Base-by-base conservation (phyloP, 2,329 filamentous ascomycete species). In the Teratosphaeria pseudoeucalypti region DNA sequence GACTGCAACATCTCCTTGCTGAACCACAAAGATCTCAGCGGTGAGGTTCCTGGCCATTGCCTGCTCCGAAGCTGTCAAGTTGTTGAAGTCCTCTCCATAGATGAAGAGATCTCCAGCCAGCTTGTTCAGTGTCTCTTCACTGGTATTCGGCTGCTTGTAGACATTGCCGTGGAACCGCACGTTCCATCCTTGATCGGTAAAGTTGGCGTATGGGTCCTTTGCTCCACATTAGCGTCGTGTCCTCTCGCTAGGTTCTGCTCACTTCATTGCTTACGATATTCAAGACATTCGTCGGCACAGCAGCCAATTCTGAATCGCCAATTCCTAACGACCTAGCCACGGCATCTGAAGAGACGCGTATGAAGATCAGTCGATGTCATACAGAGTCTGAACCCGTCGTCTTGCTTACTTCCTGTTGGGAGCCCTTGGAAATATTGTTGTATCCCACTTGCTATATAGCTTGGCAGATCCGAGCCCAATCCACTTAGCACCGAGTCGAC, bases 111-210 rank as follows among this genome's bases (percentile, higher is more conserved):
- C 72, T 64, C 90, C 85, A 60, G 87, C 86, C 3, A 91, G 77
- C 43, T 85, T 78, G 65, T 92, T 81, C 54, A 92, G 76, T 65
- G 83, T 88, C 37, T 77, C 75, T 65, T 83, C 77, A 1, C 80
- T 81, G 37, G 88, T 85, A 61, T 88, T 82, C 1, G 88, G 88
- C 62, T 87, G 82, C 72, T 90, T 91, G 78, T 86, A 92, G n/a
- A 91, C 85, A 67, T 90, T 90, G 65, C 88, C 89, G 64, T 88
- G 88, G 63, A 91, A 83, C 32, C 87, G 81, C 3, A 91, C 79
- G 63, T 85, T 89, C 89, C 89, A 92, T 37, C 86, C 86, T 60
- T 84, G 74, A n/a, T 85, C 78, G 1, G 88, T 91, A 84, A 86
- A 92, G 64, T 92, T 92, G 11, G 58, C 58, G 49, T 60, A 60